Percentiles rank a stretch among this genome's conserved stretches.
Conservation (phyloP, 805 yeast species). For the Starmerella floris region DNA sequence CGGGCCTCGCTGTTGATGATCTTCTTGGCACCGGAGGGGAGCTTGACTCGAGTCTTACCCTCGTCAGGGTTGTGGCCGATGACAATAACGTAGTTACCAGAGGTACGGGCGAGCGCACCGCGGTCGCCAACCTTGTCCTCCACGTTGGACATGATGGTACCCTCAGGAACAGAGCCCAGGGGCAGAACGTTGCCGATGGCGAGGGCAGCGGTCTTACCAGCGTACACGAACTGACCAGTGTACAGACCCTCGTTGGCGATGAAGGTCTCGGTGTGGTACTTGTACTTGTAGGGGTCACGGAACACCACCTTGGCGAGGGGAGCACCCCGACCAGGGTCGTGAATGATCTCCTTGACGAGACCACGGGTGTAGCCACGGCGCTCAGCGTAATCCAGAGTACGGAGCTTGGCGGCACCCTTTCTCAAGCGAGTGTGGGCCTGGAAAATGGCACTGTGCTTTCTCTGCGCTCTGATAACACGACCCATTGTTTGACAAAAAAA, state of each 20-base stretch:
- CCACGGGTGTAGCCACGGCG: conserved; percentile 99
- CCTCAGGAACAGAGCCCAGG: conserved; percentile 95
- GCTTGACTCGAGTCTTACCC: conserved; percentile 97
- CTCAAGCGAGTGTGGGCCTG: conserved; percentile 99
- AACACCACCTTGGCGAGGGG: conserved; percentile 97
- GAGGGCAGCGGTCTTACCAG: conserved; percentile 96
- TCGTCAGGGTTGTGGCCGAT: conserved; percentile 99
- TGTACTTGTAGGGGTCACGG: conserved; percentile 99
- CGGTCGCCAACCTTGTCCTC: conserved; percentile 99
- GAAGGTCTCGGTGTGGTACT: conserved; percentile 94
- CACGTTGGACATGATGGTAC: conserved; percentile 96
- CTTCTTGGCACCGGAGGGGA: conserved; percentile 99
- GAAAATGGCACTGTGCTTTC: conserved; percentile 97
- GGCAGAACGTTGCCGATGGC: conserved; percentile 92
- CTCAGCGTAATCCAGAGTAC: conserved; percentile 98
- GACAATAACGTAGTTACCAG: conserved; percentile 98
- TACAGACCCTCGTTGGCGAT: conserved; percentile 99
- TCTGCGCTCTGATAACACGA: conserved; percentile 96
- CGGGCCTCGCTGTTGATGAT: conserved; percentile 88
- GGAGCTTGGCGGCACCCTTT: conserved; percentile 99
- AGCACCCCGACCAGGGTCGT: conserved; percentile 99
- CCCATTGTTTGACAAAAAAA: conserved; percentile 21
- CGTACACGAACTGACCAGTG: conserved; percentile 98
- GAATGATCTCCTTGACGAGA: conserved; percentile 95
- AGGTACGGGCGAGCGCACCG: conserved; percentile 99